Evolutionary conservation across 2,329 filamentous ascomycete genomes (phyloP), one percentile per base, ranked within the genome.

Genomic region (Neonectria faginata): DNA sequence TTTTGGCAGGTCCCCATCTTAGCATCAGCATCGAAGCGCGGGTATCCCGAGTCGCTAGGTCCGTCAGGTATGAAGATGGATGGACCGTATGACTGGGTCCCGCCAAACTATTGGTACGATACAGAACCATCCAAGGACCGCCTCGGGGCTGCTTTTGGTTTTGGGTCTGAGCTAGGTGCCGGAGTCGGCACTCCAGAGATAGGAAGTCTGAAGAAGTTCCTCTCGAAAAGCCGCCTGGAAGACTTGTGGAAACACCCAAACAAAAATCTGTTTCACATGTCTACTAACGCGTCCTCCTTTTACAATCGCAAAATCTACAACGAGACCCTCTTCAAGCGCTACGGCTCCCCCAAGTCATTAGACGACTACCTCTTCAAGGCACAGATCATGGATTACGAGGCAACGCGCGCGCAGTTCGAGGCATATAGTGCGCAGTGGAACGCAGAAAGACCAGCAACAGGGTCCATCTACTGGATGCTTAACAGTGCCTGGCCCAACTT

Each of bases 391-490:
- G 88, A 91, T 72, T 91, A 89, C 68, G 88, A 91, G 75, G 87
- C 87, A 1, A 89, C 85, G 1, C 80, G 87, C 2, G 80, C 87
- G 0, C 79, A 89, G 67, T 88, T 86, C 60, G 88, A 91, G 71
- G 86, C 78, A 0, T 90, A 84, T 70, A 79, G 82, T 0, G 78
- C 83, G 2, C 78, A 80, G 0, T 88, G 87, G 82, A 85, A 73
- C 64, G 80, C 79, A 1, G 73, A 77, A 1, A 78, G 84, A 3
- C 85, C 86, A 0, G 86, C 88, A 0, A 90, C 88, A 0, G 88
- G 88, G 0, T 53, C 86, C 52, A 84, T 91, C 16, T 91, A 91
- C 77, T 91, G 88, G 88, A 90, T 91, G 88, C 74, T 90, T 57
- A 89, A 89, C 67, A 84, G 84, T 50, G 88, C 88, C 0, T 91